Evolutionary conservation across 768 basidiomycete genomes (phyloP), one percentile per base, ranked within the genome.

Genomic region (Boletus bicolor): DNA sequence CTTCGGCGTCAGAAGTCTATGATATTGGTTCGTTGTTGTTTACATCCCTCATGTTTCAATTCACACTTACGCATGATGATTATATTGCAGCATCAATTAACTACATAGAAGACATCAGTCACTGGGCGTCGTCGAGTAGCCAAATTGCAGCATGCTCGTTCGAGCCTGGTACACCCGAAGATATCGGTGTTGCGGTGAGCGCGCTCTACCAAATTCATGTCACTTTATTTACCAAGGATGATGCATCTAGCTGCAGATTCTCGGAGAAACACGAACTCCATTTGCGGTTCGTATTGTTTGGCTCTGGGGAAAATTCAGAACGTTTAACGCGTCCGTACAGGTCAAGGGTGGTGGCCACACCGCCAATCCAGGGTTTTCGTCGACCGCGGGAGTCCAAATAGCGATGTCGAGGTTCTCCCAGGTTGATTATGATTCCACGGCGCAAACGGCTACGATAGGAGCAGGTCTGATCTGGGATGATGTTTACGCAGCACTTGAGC

Each of bases 321-420:
- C 7, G 5, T 2, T 36, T 28, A 2, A 26, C 12, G 21, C n/a
- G 0, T 32, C 10, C 26, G 11, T 28, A 41, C 6, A 84, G 84
- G 74, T 86, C 30, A 86, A 84, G 66, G 78, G 83, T 28, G 83
- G 84, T 8, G 85, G 85, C 0, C 85, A 86, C 58, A 51, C 78
- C 0, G 54, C 74, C 0, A 85, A 85, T 57, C 79, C 75, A 0
- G 79, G 79, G 0, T 84, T 83, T 55, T 83, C 82, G 0, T 86
- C 85, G 0, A 85, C 84, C 0, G 46, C 62, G 0, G 84, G 83
- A 9, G 77, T 86, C 4, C 82, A 82, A 8, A 83, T 86, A 32
- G 63, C 81, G 19, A 80, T 85, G 82, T 61, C 60, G 14, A 69
- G 74, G 0, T 84, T 85, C 62, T 73, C 72, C 2, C 65, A 77